These are phyloP conservation scores for Phytophthora nicotianae DNA, from an alignment of 352 stramenopile genomes.

Conservation along the genomic window DNA sequence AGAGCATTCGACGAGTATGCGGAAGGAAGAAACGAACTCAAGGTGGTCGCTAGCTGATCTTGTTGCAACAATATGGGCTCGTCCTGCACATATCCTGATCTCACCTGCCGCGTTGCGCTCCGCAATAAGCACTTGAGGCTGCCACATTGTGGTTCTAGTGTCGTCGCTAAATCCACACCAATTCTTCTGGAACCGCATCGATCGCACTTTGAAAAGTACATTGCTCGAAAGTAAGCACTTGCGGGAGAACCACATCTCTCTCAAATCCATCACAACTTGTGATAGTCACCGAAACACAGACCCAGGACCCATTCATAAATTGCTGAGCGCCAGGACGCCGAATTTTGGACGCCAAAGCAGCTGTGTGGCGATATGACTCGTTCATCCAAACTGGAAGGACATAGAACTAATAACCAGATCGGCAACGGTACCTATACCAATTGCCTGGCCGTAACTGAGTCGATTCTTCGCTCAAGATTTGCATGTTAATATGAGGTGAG, in stretches of 20 bases:
- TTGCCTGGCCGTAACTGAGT: constrained; percentile 14
- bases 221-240: constrained; percentile 13
- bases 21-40: not conserved
- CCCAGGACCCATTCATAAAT: constrained; percentile 4
- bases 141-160: not conserved
- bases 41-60: constrained; percentile 11
- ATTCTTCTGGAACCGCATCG: constrained; percentile 69
- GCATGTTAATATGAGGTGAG: not conserved
- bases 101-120: constrained; percentile 11
- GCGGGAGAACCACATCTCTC: constrained; percentile 12
- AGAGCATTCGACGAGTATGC: constrained; percentile 5
- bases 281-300: constrained; percentile 14
- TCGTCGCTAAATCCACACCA: constrained; percentile 48
- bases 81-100: constrained; percentile 6
- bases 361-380: not conserved
- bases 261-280: constrained; percentile 19
- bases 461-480: constrained; percentile 13
- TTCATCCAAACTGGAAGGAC: constrained; percentile 6
- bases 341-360: not conserved
- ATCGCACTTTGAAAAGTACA: constrained; percentile 14
- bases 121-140: constrained; percentile 13
- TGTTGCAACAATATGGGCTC: constrained; percentile 6
- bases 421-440: constrained; percentile 12
- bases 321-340: not conserved
- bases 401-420: constrained; percentile 14